Base-by-base conservation (phyloP, 805 yeast species). In the Myxozyma melibiosi region DNA sequence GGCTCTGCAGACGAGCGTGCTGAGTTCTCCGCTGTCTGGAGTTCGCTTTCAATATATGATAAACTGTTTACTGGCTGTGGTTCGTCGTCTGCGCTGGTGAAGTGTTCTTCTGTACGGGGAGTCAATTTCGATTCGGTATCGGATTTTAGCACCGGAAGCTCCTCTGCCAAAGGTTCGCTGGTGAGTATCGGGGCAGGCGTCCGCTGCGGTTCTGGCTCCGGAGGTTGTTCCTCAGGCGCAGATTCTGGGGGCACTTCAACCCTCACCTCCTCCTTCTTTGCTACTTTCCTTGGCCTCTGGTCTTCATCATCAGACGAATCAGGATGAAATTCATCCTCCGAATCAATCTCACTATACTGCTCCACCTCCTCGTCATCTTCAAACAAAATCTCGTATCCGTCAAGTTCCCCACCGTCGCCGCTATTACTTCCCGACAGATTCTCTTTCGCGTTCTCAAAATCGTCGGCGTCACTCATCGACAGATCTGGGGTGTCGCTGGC, bases 331-430 rank as follows among this genome's bases (percentile, higher is more conserved):
- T 46, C 51, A 33, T 38, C 54, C 28, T 38, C 50, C 20, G 25
- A 40, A 22, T 54, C 58, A n/a, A 54, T 35, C 25, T 33, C 49
- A 13, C 53, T 45, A 22, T 49, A 35, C 22, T 40, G 45, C 25
- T 49, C 53, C 11, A 49, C 18, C 38, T 49, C 53, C 35, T 44
- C 57, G 22, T 53, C 57, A 35, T 53, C 57, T 34, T 53, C 57
- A 53, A 38, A 54, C 40, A 54, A 41, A 22, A 54, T 54, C 30
- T 55, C 59, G 27, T 55, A 38, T 22, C 16, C 55, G 11, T 50
- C 59, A 13, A 44, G 18, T 2, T 39, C 42, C 30, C 37, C 34
- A 7, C 25, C 25, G 8, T 16, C 34, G 30, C 18, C 27, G 28
- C 22, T 37, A 38, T 37, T n/a, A 33, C 34, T 31, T 18, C n/a